A percentile compares a stretch with the other conserved stretches of the same genome.
Evolutionary conservation across 179 eudicot species (phyloP).

Genomic region (Silene coronaria): DNA sequence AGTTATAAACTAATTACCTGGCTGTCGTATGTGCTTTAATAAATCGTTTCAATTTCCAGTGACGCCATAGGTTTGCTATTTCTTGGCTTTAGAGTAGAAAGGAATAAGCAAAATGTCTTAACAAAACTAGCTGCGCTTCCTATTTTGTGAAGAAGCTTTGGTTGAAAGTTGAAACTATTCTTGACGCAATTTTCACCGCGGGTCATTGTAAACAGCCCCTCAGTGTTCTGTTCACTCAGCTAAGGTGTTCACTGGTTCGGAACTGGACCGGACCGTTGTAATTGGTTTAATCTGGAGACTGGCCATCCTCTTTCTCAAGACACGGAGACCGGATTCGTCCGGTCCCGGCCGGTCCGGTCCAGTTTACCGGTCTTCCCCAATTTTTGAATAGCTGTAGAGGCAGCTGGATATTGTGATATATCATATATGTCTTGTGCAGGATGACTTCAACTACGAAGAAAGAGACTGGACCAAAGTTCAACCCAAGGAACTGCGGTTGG

Average conservation of each 20-base stretch:
- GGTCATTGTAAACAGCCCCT: neutral
- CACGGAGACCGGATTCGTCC: too few species aligned
- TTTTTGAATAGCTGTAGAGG: too few species aligned
- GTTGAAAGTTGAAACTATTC: neutral
- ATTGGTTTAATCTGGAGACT: too few species aligned
- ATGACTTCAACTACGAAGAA: slow-evolving; percentile 76
- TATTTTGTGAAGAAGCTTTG: neutral
- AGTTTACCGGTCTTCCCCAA: too few species aligned
- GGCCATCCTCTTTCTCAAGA: too few species aligned
- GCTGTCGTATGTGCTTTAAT: too few species aligned
- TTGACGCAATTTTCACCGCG: neutral
- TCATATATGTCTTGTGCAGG: slow-evolving; percentile 43
- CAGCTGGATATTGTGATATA: neutral
- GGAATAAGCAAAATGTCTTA: too few species aligned
- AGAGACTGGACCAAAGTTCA: slow-evolving; percentile 66
- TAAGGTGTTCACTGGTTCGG: too few species aligned
- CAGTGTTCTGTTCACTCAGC: neutral
- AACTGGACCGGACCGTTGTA: too few species aligned
- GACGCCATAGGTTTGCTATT: neutral
- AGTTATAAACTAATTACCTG: too few species aligned
- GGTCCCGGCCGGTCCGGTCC: too few species aligned
- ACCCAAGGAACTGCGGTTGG: slow-evolving; percentile 57
- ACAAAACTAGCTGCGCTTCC: neutral
- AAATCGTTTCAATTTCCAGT: neutral
- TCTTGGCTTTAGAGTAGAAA: neutral